These are phyloP conservation scores for Pouteria glomerata DNA, from an alignment of 148 eudicot genomes.

Conservation along the genomic window DNA sequence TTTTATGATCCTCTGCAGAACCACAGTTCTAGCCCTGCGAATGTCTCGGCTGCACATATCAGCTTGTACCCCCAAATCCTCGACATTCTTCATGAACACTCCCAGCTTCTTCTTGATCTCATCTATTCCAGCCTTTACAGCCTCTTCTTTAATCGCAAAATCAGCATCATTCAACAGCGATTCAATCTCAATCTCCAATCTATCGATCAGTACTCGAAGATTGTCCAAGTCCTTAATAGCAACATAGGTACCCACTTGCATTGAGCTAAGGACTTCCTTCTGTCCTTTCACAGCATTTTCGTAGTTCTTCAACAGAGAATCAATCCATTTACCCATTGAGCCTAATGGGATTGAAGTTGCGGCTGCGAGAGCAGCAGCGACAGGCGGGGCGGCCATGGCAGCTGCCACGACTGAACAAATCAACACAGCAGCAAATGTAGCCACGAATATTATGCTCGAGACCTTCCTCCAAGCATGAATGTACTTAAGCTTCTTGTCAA, in stretches of 20 bases:
- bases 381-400: conserved; percentile 81
- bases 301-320: conserved; percentile 78
- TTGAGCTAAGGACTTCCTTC: conserved; percentile 74
- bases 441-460: conserved; percentile 69
- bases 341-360: conserved; percentile 79
- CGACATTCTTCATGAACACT: conserved; percentile 74
- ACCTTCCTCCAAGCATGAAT: conserved; percentile 92
- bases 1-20: conserved; percentile 89
- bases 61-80: conserved; percentile 82
- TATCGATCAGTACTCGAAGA: conserved; percentile 65
- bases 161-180: conserved; percentile 49
- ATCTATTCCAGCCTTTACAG: conserved; percentile 61
- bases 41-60: conserved; percentile 87
- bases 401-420: conserved; percentile 98
- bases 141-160: conserved; percentile 55
- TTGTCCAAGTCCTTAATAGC: conserved; percentile 87
- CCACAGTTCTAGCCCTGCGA: conserved; percentile 88
- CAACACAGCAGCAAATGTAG: conserved; percentile 84
- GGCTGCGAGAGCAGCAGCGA: conserved; percentile 84
- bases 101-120: conserved; percentile 74
- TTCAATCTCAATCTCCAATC: conserved; percentile 70
- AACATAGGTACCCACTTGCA: conserved; percentile 89
- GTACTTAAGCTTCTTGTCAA: conserved; percentile 74
- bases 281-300: conserved; percentile 86
- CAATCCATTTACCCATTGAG: conserved; percentile 93